phyloP scores from a whole-genome alignment of 371 early-diverging fungal species.

The Mucor lusitanicus region DNA sequence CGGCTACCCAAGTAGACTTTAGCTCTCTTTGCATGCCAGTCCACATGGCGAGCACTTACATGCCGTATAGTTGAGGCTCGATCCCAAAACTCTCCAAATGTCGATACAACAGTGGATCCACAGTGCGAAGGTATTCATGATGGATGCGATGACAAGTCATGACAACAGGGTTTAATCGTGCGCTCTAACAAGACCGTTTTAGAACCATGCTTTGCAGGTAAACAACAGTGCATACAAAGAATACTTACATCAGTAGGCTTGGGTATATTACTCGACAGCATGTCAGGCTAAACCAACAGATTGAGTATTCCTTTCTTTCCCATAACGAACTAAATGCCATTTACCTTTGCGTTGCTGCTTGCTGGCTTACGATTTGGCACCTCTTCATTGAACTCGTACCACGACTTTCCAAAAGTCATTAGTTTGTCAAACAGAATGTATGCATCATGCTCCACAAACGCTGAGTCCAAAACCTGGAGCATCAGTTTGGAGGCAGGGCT shows the following conservation, averaged over 20 bases:
- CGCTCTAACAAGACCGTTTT: constrained; percentile 1
- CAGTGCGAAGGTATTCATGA: constrained; percentile 63
- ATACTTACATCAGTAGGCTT: constrained; percentile 19
- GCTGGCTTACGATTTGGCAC: constrained; percentile 17
- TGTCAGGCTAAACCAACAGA: constrained; percentile 10
- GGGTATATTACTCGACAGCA: constrained; percentile 14
- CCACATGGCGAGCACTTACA: constrained; percentile 54
- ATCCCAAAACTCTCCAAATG: constrained; percentile 77
- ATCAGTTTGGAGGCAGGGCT: constrained; percentile 38
- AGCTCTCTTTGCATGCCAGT: background rate
- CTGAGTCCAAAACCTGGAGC: constrained; percentile 35
- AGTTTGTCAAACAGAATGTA: constrained; percentile 78
- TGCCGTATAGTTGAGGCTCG: constrained; percentile 92
- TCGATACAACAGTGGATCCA: constrained; percentile 71
- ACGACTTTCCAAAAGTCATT: constrained; percentile 81
- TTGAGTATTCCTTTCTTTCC: background rate
- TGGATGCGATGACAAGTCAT: constrained; percentile 72
- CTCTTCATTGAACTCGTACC: constrained; percentile 82
- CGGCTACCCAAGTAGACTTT: constrained; percentile 53
- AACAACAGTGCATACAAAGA: background rate
- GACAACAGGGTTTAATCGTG: constrained; percentile 71
- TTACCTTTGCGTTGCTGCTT: background rate
- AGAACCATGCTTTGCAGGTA: background rate
- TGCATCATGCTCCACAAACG: constrained; percentile 85
- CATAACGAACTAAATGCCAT: background rate